phyloP scores from a whole-genome alignment of 768 basidiomycete genomes.

The Erythrobasidium yunnanense region DNA sequence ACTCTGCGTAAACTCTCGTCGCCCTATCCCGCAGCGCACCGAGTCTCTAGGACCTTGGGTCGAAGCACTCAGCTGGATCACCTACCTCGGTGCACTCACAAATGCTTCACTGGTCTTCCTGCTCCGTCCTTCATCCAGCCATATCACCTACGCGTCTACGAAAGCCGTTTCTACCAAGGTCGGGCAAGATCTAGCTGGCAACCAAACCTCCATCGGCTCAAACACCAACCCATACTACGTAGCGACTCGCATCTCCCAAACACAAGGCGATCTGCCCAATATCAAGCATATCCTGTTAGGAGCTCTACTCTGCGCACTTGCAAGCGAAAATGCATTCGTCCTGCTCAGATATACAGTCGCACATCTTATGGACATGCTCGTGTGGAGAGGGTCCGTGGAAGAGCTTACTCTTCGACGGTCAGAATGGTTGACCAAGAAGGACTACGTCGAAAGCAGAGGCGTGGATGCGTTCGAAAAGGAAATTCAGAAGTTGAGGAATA shows the following conservation, averaged over 20 bases:
- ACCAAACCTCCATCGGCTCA: conserved; percentile 4
- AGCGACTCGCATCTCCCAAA: conserved; percentile 1
- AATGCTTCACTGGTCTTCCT: conserved; percentile 85
- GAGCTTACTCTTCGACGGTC: not conserved
- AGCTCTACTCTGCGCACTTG: conserved; percentile 62
- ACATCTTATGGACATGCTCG: conserved; percentile 59
- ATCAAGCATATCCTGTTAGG: conserved; percentile 47
- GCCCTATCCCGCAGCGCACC: conserved; percentile 74
- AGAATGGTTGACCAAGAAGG: conserved; percentile 9
- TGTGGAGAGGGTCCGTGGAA: conserved; percentile 62
- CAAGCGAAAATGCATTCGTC: conserved; percentile 77
- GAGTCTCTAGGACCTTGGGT: conserved; percentile 94
- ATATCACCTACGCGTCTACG: not conserved
- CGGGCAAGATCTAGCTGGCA: not conserved
- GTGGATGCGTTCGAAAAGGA: not conserved
- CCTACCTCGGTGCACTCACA: conserved; percentile 78
- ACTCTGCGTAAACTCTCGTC: conserved; percentile 69
- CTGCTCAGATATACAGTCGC: conserved; percentile 54
- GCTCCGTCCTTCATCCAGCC: conserved; percentile 51
- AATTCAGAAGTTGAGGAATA: not conserved
- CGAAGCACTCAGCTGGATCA: conserved; percentile 62
- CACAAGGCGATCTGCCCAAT: conserved; percentile 21
- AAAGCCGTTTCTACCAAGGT: not conserved
- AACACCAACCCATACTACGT: conserved; percentile 27
- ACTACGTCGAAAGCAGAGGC: conserved; percentile 14